Conservation (phyloP, 2,329 filamentous ascomycete species). For the Cladosporium halotolerans region DNA sequence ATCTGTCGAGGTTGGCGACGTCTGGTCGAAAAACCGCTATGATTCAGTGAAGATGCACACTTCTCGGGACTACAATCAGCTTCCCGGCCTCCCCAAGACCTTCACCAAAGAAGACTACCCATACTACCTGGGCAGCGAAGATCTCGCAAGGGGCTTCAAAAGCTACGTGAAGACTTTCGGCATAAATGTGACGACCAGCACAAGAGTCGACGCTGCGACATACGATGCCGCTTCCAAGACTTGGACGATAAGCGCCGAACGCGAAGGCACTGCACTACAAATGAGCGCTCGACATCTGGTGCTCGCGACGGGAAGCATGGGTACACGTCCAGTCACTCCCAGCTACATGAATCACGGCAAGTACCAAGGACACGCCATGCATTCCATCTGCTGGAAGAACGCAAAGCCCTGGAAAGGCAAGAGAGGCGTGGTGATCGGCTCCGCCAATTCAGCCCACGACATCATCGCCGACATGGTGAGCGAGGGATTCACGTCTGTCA, state of each 20-base stretch:
- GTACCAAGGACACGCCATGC: conserved; percentile 33
- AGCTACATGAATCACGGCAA: conserved; percentile 6
- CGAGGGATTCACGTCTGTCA: conserved; percentile 34
- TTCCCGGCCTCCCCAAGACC: conserved; percentile 20
- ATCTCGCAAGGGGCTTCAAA: conserved; percentile 25
- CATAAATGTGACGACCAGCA: conserved; percentile 36
- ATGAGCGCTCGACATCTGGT: conserved; percentile 25
- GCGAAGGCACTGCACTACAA: not conserved
- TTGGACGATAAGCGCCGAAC: conserved; percentile 28
- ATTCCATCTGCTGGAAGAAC: conserved; percentile 29
- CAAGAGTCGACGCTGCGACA: conserved; percentile 30
- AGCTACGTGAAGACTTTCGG: conserved; percentile 32
- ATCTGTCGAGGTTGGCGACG: conserved; percentile 37
- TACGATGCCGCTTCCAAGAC: conserved; percentile 32
- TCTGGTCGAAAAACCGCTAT: conserved; percentile 39
- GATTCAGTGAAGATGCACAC: conserved; percentile 38
- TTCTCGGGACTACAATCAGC: conserved; percentile 33
- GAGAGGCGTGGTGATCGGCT: conserved; percentile 39
- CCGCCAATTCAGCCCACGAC: conserved; percentile 44
- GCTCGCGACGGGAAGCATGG: conserved; percentile 27
- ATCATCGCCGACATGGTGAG: conserved; percentile 41
- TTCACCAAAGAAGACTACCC: conserved; percentile 11
- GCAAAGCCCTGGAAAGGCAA: conserved; percentile 34
- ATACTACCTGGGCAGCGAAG: conserved; percentile 5
- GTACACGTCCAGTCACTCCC: conserved; percentile 19